phyloP scores from a whole-genome alignment of 176 grass and related monocot species.

The Eleusine indica region DNA sequence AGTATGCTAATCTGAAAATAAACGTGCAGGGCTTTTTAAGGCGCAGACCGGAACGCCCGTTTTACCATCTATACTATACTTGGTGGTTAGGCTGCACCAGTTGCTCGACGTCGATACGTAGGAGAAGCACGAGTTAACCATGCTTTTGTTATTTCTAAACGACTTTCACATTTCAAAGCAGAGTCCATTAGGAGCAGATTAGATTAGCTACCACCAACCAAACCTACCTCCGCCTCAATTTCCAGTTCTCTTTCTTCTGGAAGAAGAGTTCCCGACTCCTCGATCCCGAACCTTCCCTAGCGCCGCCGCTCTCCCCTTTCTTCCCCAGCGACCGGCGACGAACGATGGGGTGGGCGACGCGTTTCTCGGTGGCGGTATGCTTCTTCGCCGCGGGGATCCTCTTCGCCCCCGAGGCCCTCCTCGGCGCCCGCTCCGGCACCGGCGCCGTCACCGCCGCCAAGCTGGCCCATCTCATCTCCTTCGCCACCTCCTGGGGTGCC shows the following conservation, averaged over 20 bases:
- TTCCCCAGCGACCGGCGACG: background rate
- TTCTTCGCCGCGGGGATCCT: constrained; percentile 87
- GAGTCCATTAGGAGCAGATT: background rate
- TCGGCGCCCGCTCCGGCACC: constrained; percentile 46
- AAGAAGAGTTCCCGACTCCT: background rate
- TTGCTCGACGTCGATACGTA: too few relatives aligned
- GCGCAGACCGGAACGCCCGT: too few relatives aligned
- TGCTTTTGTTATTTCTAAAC: background rate
- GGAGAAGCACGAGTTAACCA: background rate
- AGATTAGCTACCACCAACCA: background rate
- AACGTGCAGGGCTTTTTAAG: too few relatives aligned
- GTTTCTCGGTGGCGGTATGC: constrained; percentile 72
- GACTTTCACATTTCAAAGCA: background rate
- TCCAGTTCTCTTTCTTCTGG: background rate
- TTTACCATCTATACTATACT: too few relatives aligned
- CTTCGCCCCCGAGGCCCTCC: constrained; percentile 76
- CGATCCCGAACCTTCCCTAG: background rate
- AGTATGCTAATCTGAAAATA: too few relatives aligned
- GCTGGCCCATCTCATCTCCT: constrained; percentile 85
- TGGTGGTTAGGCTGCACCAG: too few relatives aligned
- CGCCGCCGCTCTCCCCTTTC: background rate
- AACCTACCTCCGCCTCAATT: background rate
- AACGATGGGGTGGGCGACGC: constrained; percentile 83
- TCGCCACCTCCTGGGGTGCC: constrained; percentile 85
- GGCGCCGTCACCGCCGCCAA: constrained; percentile 64